A percentile compares a stretch with the other conserved stretches of the same genome.
Conservation (phyloP, 2,329 filamentous ascomycete genomes). For the Pseudocercospora ulei region DNA sequence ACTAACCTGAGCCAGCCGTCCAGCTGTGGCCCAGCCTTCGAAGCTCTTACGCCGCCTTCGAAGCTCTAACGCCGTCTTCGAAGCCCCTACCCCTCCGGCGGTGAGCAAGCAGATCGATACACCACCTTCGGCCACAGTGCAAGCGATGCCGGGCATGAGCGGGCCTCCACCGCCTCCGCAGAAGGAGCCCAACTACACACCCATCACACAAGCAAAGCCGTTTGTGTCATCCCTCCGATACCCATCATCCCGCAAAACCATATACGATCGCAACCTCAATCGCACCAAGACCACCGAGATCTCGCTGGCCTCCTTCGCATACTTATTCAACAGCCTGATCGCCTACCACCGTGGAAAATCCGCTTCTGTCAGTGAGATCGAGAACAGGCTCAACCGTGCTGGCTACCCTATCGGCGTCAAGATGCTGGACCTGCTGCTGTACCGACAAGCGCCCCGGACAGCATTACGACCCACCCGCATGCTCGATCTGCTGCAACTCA, state of each 20-base stretch:
- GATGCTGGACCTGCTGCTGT: constrained; percentile 87
- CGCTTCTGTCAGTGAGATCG: constrained; percentile 84
- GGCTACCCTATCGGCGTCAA: constrained; percentile 90
- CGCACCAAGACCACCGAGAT: constrained; percentile 79
- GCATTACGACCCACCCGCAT: constrained; percentile 70
- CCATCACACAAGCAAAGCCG: constrained; percentile 31
- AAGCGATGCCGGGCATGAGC: constrained; percentile 18
- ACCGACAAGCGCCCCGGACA: constrained; percentile 61
- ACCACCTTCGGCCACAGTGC: constrained; percentile 2
- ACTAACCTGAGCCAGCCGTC: too few relatives aligned
- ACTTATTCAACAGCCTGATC: constrained; percentile 94
- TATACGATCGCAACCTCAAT: constrained; percentile 93
- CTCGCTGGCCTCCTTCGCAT: constrained; percentile 88
- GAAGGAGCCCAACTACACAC: constrained; percentile 19
- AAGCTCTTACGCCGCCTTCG: too few relatives aligned
- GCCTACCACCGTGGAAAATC: constrained; percentile 85
- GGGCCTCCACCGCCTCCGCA: constrained; percentile 15
- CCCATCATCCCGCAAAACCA: constrained; percentile 88
- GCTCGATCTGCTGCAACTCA: constrained; percentile 84
- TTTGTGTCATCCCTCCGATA: constrained; percentile 59
- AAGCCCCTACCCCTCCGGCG: constrained; percentile 1
- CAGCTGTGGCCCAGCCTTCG: too few relatives aligned
- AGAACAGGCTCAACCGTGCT: constrained; percentile 41
- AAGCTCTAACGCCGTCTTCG: neutral
- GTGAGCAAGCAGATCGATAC: constrained; percentile 6